Conservation (phyloP, 805 yeast species). For the Metschnikowia lochheadii region DNA sequence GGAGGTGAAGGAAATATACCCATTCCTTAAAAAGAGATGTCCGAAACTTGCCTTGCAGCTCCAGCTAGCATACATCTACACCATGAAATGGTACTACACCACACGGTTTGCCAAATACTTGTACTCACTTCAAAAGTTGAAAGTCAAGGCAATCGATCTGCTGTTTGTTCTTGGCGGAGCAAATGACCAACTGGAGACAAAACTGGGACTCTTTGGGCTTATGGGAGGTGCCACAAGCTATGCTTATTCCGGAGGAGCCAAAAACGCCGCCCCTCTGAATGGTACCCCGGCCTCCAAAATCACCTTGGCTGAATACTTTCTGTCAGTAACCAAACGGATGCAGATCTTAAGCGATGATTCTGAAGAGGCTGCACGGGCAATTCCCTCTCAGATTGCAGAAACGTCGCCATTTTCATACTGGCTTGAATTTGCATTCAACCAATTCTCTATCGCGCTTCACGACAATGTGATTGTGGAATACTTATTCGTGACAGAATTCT, state of each 20-base stretch:
- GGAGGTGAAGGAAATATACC: conserved; percentile 56
- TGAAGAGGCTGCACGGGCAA: conserved; percentile 35
- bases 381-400: conserved; percentile 84
- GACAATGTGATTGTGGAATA: conserved; percentile 80
- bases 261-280: conserved; percentile 1
- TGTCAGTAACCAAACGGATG: conserved; percentile 52
- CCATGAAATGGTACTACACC: conserved; percentile 92
- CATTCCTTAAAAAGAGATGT: conserved; percentile 53
- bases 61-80: conserved; percentile 73
- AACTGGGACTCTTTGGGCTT: conserved; percentile 13
- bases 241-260: background rate
- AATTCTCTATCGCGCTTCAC: conserved; percentile 65
- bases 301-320: conserved; percentile 48
- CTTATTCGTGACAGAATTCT: conserved; percentile 67
- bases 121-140: conserved; percentile 64
- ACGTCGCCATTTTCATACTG: conserved; percentile 60
- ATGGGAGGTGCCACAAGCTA: conserved; percentile 7
- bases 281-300: conserved; percentile 10
- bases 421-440: conserved; percentile 70
- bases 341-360: conserved; percentile 40
- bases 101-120: conserved; percentile 74
- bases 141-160: conserved; percentile 51
- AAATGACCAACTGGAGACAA: conserved; percentile 17
- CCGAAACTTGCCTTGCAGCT: conserved; percentile 67
- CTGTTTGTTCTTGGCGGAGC: conserved; percentile 51